Percentiles rank a stretch among this genome's conserved stretches.
phyloP scores from a whole-genome alignment of 73 alveolate genomes.

The Stentor coeruleus region DNA sequence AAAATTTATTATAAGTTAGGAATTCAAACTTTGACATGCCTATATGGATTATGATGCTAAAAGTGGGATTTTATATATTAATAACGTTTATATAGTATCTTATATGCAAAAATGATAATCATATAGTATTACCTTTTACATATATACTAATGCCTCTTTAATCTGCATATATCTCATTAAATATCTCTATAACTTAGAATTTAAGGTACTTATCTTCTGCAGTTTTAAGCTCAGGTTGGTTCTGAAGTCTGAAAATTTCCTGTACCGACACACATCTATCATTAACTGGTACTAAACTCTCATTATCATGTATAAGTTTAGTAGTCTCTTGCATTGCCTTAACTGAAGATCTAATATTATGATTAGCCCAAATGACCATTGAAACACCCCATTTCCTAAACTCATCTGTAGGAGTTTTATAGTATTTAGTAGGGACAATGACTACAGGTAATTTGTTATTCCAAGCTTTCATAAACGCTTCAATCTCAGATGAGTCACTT shows the following conservation, averaged over 20 bases:
- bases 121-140: too few species aligned
- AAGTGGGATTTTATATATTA: too few species aligned
- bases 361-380: constrained; percentile 83
- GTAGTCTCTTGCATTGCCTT: constrained; percentile 72
- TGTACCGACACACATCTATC: constrained; percentile 49
- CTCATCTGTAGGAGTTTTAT: constrained; percentile 67
- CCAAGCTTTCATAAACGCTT: constrained; percentile 68
- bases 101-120: too few species aligned
- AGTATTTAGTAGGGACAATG: constrained; percentile 84
- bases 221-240: constrained; percentile 45
- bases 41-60: too few species aligned
- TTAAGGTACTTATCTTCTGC: constrained; percentile 61
- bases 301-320: constrained; percentile 35
- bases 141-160: too few species aligned
- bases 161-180: too few species aligned
- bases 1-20: too few species aligned
- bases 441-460: constrained; percentile 73
- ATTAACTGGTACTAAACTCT: constrained; percentile 32
- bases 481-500: constrained; percentile 67
- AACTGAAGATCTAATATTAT: constrained; percentile 66
- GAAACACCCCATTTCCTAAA: constrained; percentile 74
- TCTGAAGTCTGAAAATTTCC: constrained; percentile 62
- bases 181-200: too few species aligned
- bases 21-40: too few species aligned
- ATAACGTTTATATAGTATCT: too few species aligned